Evolutionary conservation across 352 stramenopile genomes (phyloP), one percentile per base, ranked within the genome.

Genomic region (Phytophthora kernoviae): DNA sequence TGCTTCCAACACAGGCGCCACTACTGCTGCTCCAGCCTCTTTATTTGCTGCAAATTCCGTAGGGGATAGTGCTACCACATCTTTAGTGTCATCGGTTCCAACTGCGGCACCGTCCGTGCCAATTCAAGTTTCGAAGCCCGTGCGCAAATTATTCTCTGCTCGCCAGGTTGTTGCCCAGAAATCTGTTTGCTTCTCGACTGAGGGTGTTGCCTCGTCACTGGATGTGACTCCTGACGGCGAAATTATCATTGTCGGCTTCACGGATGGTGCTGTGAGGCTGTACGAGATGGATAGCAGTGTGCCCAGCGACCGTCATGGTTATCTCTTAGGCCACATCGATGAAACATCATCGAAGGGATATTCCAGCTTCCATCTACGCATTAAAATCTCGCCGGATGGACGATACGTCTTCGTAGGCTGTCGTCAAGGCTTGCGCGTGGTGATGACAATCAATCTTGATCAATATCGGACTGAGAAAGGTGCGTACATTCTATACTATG

Each of bases 231-330:
- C 84, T 1, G 84, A 93, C 33, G 86, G 86, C 4, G 82, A 95
- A 47, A 91, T 88, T 49, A 73, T 95, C 42, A 75, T 95, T n/a
- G 84, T 88, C 11, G 86, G 80, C 11, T 93, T 93, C 57, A 88
- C 73, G 2, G 84, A 95, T 41, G 86, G 84, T 4, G 91, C 84
- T 0, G 78, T 95, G 26, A 69, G 84, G 2, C 64, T 95, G 15
- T 95, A 90, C 43, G 86, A 93, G 58, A 90, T 93, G 81, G 84
- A 95, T 62, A 92, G 86, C 65, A 90, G 67, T 17, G 83, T 93
- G 1, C 83, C 84, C 1, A 93, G 85, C 54, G 86, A 95, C 46
- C 84, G 84, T 5, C 79, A 91, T 27, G 85, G 79, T 0, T 95
- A 95, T 52, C 58, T 93, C 4, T 60, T 95, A 1, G 86, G 86